phyloP scores from a whole-genome alignment of 495 filamentous ascomycete genomes.

The Glonium stellatum region DNA sequence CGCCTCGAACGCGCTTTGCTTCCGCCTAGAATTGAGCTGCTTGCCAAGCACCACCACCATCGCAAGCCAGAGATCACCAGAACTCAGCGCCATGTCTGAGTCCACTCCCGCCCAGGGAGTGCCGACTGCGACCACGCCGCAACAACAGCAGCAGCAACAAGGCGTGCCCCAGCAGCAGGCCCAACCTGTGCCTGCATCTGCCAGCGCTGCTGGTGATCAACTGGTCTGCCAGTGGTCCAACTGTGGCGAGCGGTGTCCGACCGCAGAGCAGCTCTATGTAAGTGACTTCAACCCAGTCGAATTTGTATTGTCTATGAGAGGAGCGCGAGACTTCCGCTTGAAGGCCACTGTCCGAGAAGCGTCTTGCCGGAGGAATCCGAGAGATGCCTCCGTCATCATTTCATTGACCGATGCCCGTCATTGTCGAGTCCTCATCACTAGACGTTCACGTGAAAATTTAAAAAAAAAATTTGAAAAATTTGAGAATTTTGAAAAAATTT shows the following conservation, averaged over 20 bases:
- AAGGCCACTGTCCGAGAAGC: no score
- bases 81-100: constrained; percentile 13
- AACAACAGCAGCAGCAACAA: constrained; percentile 18
- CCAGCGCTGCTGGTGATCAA: constrained; percentile 29
- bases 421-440: constrained; percentile 12
- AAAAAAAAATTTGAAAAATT: no score
- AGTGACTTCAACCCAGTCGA: constrained; percentile 34
- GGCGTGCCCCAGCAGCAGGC: constrained; percentile 20
- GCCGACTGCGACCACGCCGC: constrained; percentile 8
- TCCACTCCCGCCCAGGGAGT: constrained; percentile 7
- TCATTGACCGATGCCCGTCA: constrained; percentile 1
- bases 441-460: constrained; percentile 2
- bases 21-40: background rate
- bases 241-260: constrained; percentile 73
- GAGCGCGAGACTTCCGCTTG: no score
- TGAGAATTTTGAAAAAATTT: no score
- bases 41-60: constrained; percentile 9
- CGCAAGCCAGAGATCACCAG: constrained; percentile 12
- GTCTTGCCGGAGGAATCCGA: background rate
- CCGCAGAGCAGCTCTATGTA: constrained; percentile 86
- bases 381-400: background rate
- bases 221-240: constrained; percentile 73
- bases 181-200: constrained; percentile 20
- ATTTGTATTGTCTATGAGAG: no score
- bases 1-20: background rate